Evolutionary conservation across 352 stramenopile genomes (phyloP).

Genomic region (Blastocystis sp.): DNA sequence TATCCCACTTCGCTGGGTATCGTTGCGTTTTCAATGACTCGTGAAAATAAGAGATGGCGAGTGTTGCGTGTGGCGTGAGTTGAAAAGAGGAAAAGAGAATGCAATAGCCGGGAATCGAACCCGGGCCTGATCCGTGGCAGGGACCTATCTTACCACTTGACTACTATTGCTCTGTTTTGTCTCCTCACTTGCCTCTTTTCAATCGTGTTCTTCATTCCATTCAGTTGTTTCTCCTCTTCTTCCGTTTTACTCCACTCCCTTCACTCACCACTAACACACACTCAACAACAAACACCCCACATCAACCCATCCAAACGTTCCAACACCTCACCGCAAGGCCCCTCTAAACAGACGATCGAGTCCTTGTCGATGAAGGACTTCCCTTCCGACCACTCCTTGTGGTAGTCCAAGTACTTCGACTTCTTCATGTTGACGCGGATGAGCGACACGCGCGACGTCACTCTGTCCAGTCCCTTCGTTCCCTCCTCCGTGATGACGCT

Average conservation of each 20-base stretch:
- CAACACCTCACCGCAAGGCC: constrained; percentile 47
- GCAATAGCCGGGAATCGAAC: constrained; percentile 74
- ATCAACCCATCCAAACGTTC: constrained; percentile 32
- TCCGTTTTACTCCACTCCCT: background rate
- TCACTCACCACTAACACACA: background rate
- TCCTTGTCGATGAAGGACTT: constrained; percentile 30
- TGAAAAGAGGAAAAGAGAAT: constrained; percentile 38
- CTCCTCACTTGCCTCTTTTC: background rate
- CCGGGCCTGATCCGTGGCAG: constrained; percentile 73
- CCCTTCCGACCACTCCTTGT: constrained; percentile 66
- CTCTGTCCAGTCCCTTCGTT: background rate
- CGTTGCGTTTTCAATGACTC: background rate
- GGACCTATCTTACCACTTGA: constrained; percentile 74
- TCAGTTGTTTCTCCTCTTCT: too few species aligned
- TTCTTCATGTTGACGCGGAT: constrained; percentile 71
- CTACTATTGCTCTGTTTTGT: constrained; percentile 61
- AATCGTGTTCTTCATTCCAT: constrained; percentile 13
- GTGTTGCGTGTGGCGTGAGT: background rate
- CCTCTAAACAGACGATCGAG: constrained; percentile 48
- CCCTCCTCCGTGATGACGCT: constrained; percentile 40
- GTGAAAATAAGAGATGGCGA: background rate
- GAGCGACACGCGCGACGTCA: constrained; percentile 31
- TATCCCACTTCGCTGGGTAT: background rate
- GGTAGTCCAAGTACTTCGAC: constrained; percentile 54
- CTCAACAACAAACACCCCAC: background rate